These are phyloP conservation scores for Fusarium vanettenii DNA, from an alignment of 2,329 filamentous ascomycete genomes.

Conservation along the genomic window DNA sequence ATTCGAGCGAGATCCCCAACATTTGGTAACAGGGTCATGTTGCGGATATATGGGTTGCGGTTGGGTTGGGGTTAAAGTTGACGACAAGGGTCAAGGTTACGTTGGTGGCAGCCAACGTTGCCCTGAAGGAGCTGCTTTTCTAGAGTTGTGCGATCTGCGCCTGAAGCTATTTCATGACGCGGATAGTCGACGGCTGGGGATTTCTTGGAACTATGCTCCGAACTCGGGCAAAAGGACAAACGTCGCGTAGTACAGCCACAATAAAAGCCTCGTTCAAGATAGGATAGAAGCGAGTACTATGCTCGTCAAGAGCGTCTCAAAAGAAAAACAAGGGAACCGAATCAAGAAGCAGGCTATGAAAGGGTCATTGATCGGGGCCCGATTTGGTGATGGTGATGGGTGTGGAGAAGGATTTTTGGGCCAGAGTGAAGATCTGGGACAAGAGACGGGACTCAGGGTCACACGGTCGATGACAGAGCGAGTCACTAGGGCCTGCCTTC, in stretches of 20 bases:
- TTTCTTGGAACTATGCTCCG: background rate
- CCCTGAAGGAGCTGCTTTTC: background rate
- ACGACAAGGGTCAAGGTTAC: background rate
- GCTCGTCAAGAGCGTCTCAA: background rate
- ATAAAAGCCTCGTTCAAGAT: background rate
- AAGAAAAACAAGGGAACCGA: background rate
- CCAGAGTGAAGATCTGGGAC: background rate
- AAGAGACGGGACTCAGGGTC: slow-evolving; percentile 9
- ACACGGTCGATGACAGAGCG: background rate
- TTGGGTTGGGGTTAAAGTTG: background rate
- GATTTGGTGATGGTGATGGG: slow-evolving; percentile 12
- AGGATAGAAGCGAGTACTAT: background rate
- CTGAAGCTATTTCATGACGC: slow-evolving; percentile 26
- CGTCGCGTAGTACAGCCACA: background rate
- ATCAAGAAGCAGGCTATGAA: slow-evolving; percentile 12
- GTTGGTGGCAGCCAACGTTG: background rate
- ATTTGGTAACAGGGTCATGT: slow-evolving; percentile 12
- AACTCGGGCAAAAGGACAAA: background rate
- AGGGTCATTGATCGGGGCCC: slow-evolving; percentile 26
- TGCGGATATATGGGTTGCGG: slow-evolving; percentile 4
- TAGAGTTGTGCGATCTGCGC: slow-evolving; percentile 18
- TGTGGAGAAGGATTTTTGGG: slow-evolving; percentile 22
- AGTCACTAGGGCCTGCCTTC: background rate
- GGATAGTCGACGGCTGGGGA: background rate
- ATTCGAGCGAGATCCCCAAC: slow-evolving; percentile 44